Conservation (phyloP, 2,329 filamentous ascomycete species). For the Calonectria pseudoturangicola region DNA sequence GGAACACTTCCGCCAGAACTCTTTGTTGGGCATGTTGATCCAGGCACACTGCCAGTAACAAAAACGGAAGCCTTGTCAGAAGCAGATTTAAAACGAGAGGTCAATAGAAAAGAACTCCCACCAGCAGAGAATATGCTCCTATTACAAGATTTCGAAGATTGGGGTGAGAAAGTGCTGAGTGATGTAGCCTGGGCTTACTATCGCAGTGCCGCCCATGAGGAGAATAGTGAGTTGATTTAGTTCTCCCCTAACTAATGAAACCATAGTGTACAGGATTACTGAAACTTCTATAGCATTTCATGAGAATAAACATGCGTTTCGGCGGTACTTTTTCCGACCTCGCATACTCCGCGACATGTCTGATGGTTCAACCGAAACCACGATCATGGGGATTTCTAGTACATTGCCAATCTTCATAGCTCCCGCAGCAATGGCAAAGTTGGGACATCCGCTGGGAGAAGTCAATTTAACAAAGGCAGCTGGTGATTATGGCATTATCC, state of each 20-base stretch:
- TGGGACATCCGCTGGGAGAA: background rate
- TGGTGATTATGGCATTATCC: background rate
- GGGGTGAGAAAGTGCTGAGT: background rate
- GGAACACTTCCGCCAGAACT: background rate
- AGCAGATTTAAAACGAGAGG: background rate
- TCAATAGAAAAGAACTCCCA: background rate
- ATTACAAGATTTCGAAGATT: background rate
- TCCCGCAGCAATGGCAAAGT: background rate
- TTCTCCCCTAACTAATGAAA: background rate
- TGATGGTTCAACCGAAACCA: background rate
- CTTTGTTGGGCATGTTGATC: background rate
- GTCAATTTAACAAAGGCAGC: background rate
- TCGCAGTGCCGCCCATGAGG: background rate
- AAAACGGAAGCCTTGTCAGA: background rate
- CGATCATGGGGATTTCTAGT: background rate
- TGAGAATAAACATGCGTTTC: background rate
- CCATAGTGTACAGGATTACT: background rate
- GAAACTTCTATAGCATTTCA: background rate
- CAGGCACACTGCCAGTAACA: background rate
- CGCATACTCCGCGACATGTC: background rate
- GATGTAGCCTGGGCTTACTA: background rate
- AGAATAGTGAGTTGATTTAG: background rate
- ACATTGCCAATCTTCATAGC: background rate
- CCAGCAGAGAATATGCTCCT: background rate
- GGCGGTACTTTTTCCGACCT: background rate